phyloP scores from a whole-genome alignment of 2,329 filamentous ascomycete genomes.

The Hymenoscyphus linearis region DNA sequence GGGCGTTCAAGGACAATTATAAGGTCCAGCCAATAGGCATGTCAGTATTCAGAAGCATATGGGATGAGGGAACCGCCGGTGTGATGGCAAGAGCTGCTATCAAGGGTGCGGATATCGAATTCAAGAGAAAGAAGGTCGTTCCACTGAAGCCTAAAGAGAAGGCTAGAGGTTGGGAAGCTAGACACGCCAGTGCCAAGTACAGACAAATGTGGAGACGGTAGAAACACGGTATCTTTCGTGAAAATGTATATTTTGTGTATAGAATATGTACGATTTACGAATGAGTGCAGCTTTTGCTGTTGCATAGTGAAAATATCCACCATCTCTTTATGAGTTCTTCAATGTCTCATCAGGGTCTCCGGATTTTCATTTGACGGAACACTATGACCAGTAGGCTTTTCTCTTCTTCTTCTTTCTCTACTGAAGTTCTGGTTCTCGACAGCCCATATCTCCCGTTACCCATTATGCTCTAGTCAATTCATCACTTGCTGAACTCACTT shows the following conservation, averaged over 20 bases:
- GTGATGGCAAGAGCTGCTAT: constrained; percentile 80
- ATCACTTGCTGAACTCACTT: too few relatives aligned
- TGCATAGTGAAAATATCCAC: neutral
- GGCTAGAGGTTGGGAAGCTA: constrained; percentile 61
- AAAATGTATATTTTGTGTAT: constrained; percentile 2
- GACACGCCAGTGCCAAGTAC: constrained; percentile 60
- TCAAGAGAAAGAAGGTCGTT: constrained; percentile 73
- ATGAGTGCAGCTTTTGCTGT: neutral
- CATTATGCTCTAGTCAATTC: too few relatives aligned
- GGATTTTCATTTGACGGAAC: too few relatives aligned
- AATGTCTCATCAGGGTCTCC: too few relatives aligned
- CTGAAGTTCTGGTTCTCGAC: too few relatives aligned
- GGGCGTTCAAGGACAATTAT: constrained; percentile 68
- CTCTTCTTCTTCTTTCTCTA: too few relatives aligned
- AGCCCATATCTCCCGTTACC: too few relatives aligned
- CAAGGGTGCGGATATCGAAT: constrained; percentile 74
- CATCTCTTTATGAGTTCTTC: neutral
- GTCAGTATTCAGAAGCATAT: constrained; percentile 80
- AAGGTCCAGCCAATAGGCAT: constrained; percentile 70
- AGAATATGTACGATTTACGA: constrained; percentile 3
- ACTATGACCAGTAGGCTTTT: too few relatives aligned
- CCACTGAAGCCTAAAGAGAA: constrained; percentile 57
- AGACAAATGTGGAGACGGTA: constrained; percentile 40
- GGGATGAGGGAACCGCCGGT: constrained; percentile 81
- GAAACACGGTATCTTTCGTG: constrained; percentile 2